Percentiles rank a stretch among this genome's conserved stretches.
phyloP scores from a whole-genome alignment of 371 early-diverging fungal genomes.

The Smittium mucronatum region DNA sequence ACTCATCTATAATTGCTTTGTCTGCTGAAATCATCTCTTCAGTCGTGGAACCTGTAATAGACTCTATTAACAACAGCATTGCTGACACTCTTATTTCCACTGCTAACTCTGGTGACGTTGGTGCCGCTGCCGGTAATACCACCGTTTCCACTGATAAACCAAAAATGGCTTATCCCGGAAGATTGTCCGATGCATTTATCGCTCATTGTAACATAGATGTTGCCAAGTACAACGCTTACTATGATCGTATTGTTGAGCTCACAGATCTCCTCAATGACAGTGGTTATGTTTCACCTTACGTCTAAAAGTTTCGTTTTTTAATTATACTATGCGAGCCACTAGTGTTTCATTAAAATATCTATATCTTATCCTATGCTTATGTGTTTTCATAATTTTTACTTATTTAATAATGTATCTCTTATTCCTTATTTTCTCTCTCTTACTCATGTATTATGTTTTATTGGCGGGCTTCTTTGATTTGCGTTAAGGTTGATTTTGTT shows the following conservation, averaged over 20 bases:
- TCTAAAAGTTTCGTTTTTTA: not conserved
- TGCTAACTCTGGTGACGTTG: not conserved
- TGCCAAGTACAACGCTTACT: not conserved
- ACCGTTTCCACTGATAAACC: not conserved
- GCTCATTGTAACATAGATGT: not conserved
- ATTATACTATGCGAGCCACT: too few species aligned
- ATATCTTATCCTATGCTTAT: too few species aligned
- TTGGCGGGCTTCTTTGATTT: too few species aligned
- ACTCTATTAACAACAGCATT: not conserved
- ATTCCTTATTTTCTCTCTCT: too few species aligned
- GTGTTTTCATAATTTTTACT: too few species aligned
- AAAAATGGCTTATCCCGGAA: slow-evolving; percentile 8
- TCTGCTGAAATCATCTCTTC: not conserved
- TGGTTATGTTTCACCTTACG: slow-evolving; percentile 9
- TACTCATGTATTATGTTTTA: too few species aligned
- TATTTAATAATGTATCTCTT: too few species aligned
- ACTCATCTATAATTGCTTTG: not conserved
- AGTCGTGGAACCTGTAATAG: not conserved
- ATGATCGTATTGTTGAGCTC: not conserved
- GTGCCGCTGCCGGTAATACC: not conserved
- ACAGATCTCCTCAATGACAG: not conserved
- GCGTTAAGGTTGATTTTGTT: too few species aligned
- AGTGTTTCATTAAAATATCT: too few species aligned
- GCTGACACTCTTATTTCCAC: not conserved
- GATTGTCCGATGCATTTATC: not conserved